Evolutionary conservation across 352 stramenopile species (phyloP).

Genomic region (Phytophthora quininea): DNA sequence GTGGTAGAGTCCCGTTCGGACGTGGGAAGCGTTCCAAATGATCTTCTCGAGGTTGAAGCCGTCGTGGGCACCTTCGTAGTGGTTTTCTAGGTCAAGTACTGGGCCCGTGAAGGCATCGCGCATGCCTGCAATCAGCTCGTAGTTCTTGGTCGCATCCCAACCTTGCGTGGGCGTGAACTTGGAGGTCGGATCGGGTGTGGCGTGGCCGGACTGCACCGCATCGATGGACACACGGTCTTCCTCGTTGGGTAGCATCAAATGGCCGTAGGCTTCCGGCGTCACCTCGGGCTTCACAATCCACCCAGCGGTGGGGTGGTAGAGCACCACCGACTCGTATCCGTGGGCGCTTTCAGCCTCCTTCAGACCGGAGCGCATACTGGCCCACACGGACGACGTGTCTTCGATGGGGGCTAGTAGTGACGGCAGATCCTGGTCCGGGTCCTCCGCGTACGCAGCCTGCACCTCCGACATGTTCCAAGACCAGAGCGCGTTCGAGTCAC

Average conservation of each 20-base stretch:
- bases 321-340: constrained; percentile 19
- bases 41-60: constrained; percentile 10
- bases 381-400: constrained; percentile 28
- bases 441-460: constrained; percentile 11
- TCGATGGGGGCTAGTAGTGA: constrained; percentile 19
- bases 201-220: constrained; percentile 20
- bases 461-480: constrained; percentile 17
- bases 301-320: constrained; percentile 18
- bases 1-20: constrained; percentile 29
- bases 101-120: constrained; percentile 18
- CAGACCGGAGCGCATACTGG: constrained; percentile 16
- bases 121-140: constrained; percentile 24
- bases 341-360: constrained; percentile 13
- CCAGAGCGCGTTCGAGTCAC: constrained; percentile 25
- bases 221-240: constrained; percentile 18
- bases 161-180: constrained; percentile 7
- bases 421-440: constrained; percentile 12
- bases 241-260: constrained; percentile 23
- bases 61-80: constrained; percentile 26
- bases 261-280: constrained; percentile 13
- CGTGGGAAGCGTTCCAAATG: constrained; percentile 26
- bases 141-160: constrained; percentile 24
- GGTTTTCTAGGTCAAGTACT: constrained; percentile 29
- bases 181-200: neutral
- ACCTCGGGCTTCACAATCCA: constrained; percentile 21